A percentile compares a stretch with the other conserved stretches of the same genome.
Conservation (phyloP, 331 rosid species). For the Acacia pycnantha region DNA sequence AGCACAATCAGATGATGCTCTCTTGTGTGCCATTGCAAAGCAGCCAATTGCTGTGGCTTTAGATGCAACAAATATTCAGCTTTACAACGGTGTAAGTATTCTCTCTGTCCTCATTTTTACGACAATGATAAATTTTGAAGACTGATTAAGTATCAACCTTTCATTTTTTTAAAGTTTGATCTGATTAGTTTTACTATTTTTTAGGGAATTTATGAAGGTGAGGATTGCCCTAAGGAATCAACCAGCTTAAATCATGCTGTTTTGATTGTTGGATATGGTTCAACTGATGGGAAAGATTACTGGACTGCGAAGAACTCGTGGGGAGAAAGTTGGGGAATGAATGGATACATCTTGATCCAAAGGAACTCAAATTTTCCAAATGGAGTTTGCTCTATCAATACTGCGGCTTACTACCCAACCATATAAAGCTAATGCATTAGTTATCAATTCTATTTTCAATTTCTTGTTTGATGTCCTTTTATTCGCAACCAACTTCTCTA, state of each 20-base stretch:
- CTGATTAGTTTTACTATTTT: neutral
- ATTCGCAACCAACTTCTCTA: neutral
- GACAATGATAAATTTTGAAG: too few species aligned
- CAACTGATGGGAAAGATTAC: conserved; percentile 53
- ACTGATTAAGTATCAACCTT: too few species aligned
- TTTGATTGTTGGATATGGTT: conserved; percentile 60
- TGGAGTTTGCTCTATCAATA: neutral
- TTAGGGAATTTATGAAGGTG: conserved; percentile 66
- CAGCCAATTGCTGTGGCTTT: conserved; percentile 62
- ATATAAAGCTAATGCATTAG: neutral
- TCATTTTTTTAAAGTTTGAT: neutral
- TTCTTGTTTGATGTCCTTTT: neutral
- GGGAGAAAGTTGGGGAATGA: conserved; percentile 54
- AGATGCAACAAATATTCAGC: conserved; percentile 50
- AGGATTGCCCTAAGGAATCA: conserved; percentile 35
- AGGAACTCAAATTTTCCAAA: conserved; percentile 26
- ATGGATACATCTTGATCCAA: conserved; percentile 55
- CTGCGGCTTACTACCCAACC: conserved; percentile 38
- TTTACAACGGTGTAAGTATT: conserved; percentile 53
- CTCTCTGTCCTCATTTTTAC: too few species aligned
- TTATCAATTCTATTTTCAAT: neutral
- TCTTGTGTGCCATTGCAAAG: conserved; percentile 32
- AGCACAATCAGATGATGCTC: conserved; percentile 35
- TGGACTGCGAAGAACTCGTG: conserved; percentile 78
- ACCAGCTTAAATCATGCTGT: conserved; percentile 44